Percentiles rank a stretch among this genome's conserved stretches.
Evolutionary conservation across 1,284 basidiomycete species (phyloP).

Genomic region (Singerocomus inundabilis): DNA sequence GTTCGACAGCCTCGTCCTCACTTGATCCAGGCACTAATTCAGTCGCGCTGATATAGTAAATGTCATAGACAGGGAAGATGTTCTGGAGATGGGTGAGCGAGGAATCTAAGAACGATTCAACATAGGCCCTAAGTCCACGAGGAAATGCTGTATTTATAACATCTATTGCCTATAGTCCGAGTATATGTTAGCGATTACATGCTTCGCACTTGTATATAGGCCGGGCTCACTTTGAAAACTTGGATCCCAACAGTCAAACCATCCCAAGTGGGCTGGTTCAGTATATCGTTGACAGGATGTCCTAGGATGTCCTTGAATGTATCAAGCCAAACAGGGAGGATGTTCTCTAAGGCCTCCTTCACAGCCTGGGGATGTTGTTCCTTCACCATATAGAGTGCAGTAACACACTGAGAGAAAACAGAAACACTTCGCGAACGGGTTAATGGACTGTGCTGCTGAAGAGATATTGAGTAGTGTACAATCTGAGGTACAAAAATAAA

Average conservation of each 20-base stretch:
- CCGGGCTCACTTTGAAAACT: constrained; percentile 76
- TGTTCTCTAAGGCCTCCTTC: constrained; percentile 75
- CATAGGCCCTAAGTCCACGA: constrained; percentile 57
- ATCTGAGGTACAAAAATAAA: constrained; percentile 1
- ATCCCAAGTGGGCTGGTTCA: constrained; percentile 68
- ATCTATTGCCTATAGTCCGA: constrained; percentile 59
- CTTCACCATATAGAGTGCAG: constrained; percentile 91
- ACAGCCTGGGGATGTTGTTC: constrained; percentile 87
- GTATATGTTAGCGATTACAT: neutral
- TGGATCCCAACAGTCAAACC: constrained; percentile 73
- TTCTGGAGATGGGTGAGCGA: constrained; percentile 65
- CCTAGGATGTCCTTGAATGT: constrained; percentile 80
- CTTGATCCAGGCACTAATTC: constrained; percentile 59
- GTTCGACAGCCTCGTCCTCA: constrained; percentile 77
- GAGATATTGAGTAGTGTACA: constrained; percentile 7
- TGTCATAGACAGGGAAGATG: constrained; percentile 65
- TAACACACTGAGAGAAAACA: constrained; percentile 89
- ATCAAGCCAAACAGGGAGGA: constrained; percentile 88
- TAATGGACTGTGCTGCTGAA: constrained; percentile 66
- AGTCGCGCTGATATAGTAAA: constrained; percentile 64
- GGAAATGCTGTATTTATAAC: constrained; percentile 77
- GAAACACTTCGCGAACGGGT: constrained; percentile 84
- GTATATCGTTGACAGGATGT: constrained; percentile 60
- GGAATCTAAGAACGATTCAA: constrained; percentile 59
- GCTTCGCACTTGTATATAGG: neutral